These are phyloP conservation scores for Calonectria leucothoes DNA, from an alignment of 2,329 filamentous ascomycete genomes.

Conservation along the genomic window DNA sequence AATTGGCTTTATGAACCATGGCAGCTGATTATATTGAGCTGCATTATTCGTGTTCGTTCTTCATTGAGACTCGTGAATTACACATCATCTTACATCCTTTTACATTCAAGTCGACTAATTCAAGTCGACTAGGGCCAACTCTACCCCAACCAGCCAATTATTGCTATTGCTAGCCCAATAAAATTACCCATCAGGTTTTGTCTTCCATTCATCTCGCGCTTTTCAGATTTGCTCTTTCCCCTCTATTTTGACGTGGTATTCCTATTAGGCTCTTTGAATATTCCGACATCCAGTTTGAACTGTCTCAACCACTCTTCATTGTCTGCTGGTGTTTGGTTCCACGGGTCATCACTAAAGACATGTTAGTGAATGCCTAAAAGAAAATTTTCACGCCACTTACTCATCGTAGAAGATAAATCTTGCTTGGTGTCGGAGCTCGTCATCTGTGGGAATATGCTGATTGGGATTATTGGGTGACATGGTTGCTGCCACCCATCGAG, in stretches of 20 bases:
- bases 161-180: neutral
- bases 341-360: neutral
- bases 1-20: neutral
- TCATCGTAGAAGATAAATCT: constrained; percentile 22
- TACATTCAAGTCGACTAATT: neutral
- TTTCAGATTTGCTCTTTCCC: neutral
- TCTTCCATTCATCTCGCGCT: neutral
- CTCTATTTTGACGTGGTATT: neutral
- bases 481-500: constrained; percentile 23
- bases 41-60: neutral
- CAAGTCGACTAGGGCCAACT: too few species aligned
- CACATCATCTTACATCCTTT: neutral
- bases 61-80: neutral
- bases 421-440: constrained; percentile 27
- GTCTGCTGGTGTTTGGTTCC: constrained; percentile 38
- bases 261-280: neutral
- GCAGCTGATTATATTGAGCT: neutral
- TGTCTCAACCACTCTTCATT: constrained; percentile 35
- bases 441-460: constrained; percentile 25
- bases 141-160: neutral
- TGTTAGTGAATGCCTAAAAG: neutral
- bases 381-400: neutral
- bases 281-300: constrained; percentile 36
- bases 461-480: constrained; percentile 30
- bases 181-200: neutral